Evolutionary conservation across 345 rosid species (phyloP).

Genomic region (Crucihimalaya himalaica): DNA sequence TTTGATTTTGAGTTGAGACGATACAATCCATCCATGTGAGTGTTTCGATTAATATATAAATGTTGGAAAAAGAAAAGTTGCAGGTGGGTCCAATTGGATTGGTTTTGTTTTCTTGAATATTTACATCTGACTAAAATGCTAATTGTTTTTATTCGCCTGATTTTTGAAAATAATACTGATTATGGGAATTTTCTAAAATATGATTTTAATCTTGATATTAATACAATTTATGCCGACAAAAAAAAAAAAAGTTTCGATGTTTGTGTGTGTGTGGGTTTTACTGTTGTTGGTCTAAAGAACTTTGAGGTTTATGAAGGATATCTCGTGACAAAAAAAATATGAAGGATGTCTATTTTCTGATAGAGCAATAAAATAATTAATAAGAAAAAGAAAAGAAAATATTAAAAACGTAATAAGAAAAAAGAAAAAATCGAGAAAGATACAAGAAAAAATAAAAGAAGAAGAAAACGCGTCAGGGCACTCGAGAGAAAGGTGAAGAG

Average conservation of each 20-base stretch:
- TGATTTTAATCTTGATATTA: neutral
- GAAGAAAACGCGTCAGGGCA: conserved; percentile 43
- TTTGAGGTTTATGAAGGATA: conserved; percentile 2
- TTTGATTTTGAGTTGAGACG: conserved; percentile 39
- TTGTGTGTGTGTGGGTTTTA: neutral
- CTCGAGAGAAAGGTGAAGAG: conserved; percentile 36
- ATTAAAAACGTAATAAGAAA: neutral
- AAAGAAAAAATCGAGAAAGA: conserved; percentile 20
- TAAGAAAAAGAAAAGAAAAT: neutral
- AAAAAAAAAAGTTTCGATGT: too few species aligned
- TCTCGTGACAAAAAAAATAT: too few species aligned
- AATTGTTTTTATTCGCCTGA: neutral
- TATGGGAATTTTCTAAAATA: neutral
- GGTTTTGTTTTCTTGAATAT: conserved; percentile 11
- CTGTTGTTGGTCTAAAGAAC: neutral
- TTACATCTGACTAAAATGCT: conserved; percentile 20
- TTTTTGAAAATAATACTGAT: neutral
- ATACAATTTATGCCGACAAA: neutral
- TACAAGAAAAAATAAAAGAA: neutral
- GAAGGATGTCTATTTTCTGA: too few species aligned
- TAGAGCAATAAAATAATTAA: neutral
- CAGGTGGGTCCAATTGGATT: conserved; percentile 29
- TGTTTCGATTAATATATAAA: conserved; percentile 32
- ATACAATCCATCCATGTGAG: conserved; percentile 34
- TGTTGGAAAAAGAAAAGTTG: conserved; percentile 31